Evolutionary conservation across 1,139 yeast genomes (phyloP).

Genomic region (Suhomyces bribrorum): DNA sequence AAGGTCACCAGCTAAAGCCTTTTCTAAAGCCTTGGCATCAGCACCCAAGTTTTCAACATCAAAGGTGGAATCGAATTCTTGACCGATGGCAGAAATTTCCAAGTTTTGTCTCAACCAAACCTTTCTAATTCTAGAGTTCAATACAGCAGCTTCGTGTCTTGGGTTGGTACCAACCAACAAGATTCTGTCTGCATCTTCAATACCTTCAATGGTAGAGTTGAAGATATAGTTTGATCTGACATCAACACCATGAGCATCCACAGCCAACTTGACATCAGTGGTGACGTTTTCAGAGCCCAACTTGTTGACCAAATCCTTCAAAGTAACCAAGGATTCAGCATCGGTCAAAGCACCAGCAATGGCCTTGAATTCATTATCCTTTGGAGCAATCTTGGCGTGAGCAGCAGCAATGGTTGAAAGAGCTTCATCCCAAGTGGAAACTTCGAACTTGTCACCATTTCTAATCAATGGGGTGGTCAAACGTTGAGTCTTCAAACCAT

Average conservation of each 20-base stretch:
- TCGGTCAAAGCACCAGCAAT: constrained; percentile 81
- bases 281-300: constrained; percentile 83
- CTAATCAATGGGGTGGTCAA: constrained; percentile 79
- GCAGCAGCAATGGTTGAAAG: constrained; percentile 70
- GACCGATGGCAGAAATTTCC: constrained; percentile 73
- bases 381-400: constrained; percentile 56
- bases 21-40: constrained; percentile 55
- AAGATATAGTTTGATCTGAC: constrained; percentile 78
- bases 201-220: constrained; percentile 77
- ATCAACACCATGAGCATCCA: constrained; percentile 71
- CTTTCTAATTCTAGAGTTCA: constrained; percentile 82
- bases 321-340: constrained; percentile 79
- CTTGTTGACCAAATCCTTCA: constrained; percentile 75
- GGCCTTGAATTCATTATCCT: constrained; percentile 75
- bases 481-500: constrained; percentile 85
- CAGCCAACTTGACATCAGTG: constrained; percentile 64
- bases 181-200: constrained; percentile 81
- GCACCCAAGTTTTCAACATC: constrained; percentile 65
- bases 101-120: constrained; percentile 73
- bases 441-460: constrained; percentile 68
- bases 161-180: constrained; percentile 84
- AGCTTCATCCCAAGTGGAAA: constrained; percentile 89
- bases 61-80: constrained; percentile 76
- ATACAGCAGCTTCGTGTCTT: constrained; percentile 87
- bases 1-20: constrained; percentile 65